Conservation (phyloP, 495 filamentous ascomycete genomes). For the Penicillium dipodomyicola region DNA sequence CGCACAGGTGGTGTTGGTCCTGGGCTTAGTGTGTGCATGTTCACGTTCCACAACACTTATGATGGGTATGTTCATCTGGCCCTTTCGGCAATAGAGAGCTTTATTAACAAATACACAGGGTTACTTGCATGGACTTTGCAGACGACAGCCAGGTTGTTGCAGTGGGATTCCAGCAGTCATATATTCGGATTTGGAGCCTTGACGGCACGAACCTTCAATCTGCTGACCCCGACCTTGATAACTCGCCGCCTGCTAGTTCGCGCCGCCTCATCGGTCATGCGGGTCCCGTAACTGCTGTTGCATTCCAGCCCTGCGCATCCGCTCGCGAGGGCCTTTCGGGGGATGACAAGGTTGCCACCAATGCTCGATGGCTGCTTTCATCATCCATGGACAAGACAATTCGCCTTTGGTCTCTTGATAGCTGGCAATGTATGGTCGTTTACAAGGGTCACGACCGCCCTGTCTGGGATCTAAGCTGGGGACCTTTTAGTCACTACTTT, state of each 20-base stretch:
- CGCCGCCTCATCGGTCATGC: constrained; percentile 90
- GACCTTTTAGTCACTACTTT: constrained; percentile 96
- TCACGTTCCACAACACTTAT: constrained; percentile 94
- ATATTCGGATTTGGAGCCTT: constrained; percentile 88
- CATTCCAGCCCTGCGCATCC: constrained; percentile 76
- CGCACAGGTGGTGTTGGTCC: constrained; percentile 77
- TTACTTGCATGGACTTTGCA: constrained; percentile 91
- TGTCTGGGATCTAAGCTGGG: constrained; percentile 83
- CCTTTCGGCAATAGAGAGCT: neutral
- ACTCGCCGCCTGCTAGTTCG: constrained; percentile 53
- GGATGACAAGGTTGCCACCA: constrained; percentile 53
- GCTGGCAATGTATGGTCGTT: constrained; percentile 83
- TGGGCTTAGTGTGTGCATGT: constrained; percentile 86
- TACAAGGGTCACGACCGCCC: constrained; percentile 90
- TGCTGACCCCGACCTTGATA: constrained; percentile 42
- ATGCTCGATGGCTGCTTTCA: constrained; percentile 75
- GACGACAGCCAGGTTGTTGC: constrained; percentile 82
- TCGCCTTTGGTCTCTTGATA: constrained; percentile 88
- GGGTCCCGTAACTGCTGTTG: constrained; percentile 81
- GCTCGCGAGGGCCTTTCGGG: constrained; percentile 47
- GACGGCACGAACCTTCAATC: constrained; percentile 66
- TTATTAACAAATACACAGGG: constrained; percentile 49
- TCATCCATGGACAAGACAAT: constrained; percentile 82
- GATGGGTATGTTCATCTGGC: constrained; percentile 57
- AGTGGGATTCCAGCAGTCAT: constrained; percentile 85